A percentile compares a stretch with the other conserved stretches of the same genome.
Conservation (phyloP, 2,329 filamentous ascomycete species). For the Aureobasidium sp. region DNA sequence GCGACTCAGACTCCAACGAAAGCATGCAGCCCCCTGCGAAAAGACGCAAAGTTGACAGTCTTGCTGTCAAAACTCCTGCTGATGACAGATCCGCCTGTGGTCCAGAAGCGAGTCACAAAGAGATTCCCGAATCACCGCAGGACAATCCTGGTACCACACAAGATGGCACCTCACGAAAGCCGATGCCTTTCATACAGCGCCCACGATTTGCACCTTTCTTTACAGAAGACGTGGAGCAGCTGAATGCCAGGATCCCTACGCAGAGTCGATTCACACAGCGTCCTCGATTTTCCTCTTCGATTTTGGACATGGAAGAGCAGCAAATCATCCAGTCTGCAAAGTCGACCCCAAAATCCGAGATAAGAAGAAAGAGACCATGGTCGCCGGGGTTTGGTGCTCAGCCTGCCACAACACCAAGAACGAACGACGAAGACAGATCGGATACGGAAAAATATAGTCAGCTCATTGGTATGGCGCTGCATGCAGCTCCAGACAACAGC, state of each 20-base stretch:
- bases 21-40: not conserved
- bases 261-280: not conserved
- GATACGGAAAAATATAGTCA: slow-evolving; percentile 17
- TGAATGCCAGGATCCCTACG: too few species aligned
- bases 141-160: not conserved
- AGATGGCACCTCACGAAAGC: not conserved
- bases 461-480: slow-evolving; percentile 26
- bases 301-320: not conserved
- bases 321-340: not conserved
- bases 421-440: not conserved
- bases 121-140: slow-evolving; percentile 8
- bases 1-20: not conserved
- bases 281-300: not conserved
- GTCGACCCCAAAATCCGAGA: not conserved
- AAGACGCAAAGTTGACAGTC: not conserved
- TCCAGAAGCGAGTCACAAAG: not conserved
- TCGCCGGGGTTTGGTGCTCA: not conserved
- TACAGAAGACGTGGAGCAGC: not conserved
- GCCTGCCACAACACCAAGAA: not conserved
- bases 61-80: not conserved
- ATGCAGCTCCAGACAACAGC: slow-evolving; percentile 20
- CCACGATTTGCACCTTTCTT: not conserved
- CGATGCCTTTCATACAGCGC: not conserved
- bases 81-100: not conserved
- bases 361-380: not conserved